Evolutionary conservation across 768 basidiomycete genomes (phyloP).

Genomic region (Tremella yokohamensis): DNA sequence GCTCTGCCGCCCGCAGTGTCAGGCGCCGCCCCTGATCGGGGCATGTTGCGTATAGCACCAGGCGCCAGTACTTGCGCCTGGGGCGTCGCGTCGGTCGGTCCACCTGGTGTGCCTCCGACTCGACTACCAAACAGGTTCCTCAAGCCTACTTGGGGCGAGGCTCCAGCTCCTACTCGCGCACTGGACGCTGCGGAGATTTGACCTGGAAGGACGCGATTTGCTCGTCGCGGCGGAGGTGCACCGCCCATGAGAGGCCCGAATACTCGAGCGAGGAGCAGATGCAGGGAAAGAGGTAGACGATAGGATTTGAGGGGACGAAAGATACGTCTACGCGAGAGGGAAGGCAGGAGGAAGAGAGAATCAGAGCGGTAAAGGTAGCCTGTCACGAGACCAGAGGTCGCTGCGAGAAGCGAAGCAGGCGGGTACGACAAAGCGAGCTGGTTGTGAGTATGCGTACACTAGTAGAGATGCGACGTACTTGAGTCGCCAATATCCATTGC

Average conservation of each 20-base stretch:
- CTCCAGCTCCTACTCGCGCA: background rate
- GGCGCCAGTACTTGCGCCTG: background rate
- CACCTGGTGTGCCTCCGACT: slow-evolving; percentile 1
- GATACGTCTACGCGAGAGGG: slow-evolving; percentile 28
- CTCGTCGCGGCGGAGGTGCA: slow-evolving; percentile 62
- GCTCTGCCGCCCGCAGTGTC: background rate
- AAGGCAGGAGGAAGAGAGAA: slow-evolving; percentile 60
- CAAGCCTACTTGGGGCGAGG: background rate
- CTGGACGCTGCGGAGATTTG: slow-evolving; percentile 18
- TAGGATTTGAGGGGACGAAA: slow-evolving; percentile 59
- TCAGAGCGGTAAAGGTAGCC: slow-evolving; percentile 83
- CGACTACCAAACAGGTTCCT: slow-evolving; percentile 2
- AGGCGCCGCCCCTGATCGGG: background rate
- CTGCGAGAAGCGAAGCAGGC: slow-evolving; percentile 64
- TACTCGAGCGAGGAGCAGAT: slow-evolving; percentile 60
- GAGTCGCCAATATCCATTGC: slow-evolving; percentile 69
- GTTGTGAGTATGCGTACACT: background rate
- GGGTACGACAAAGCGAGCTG: slow-evolving; percentile 68
- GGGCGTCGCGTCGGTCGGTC: background rate
- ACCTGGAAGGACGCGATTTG: slow-evolving; percentile 73
- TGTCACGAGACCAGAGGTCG: slow-evolving; percentile 63
- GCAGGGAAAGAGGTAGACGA: slow-evolving; percentile 64
- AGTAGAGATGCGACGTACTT: slow-evolving; percentile 39
- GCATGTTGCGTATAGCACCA: background rate
- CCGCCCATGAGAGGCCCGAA: slow-evolving; percentile 68